Evolutionary conservation across 2,329 filamentous ascomycete genomes (phyloP).

Genomic region (Beauveria bassiana): DNA sequence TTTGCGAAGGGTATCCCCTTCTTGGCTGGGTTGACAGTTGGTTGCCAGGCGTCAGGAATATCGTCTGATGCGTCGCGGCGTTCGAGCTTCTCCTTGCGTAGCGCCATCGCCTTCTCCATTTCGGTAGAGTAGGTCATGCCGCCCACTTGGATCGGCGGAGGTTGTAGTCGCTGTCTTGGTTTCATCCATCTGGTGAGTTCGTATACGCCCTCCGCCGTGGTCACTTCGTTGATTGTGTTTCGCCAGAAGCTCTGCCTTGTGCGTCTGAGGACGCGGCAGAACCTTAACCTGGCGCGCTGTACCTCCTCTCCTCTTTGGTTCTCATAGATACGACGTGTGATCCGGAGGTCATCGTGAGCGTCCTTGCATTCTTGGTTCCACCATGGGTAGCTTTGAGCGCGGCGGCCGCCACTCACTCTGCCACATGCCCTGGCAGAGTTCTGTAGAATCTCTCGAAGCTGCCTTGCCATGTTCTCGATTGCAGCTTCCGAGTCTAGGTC

Average conservation of each 20-base stretch:
- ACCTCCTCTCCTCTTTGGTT: slow-evolving; percentile 1
- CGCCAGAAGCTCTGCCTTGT: background rate
- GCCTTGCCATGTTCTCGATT: too few species aligned
- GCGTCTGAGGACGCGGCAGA: background rate
- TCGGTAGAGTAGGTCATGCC: slow-evolving; percentile 3
- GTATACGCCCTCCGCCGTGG: background rate
- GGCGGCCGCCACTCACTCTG: too few species aligned
- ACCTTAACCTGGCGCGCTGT: background rate
- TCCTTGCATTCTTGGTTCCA: too few species aligned
- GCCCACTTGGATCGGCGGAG: slow-evolving; percentile 1
- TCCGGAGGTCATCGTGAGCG: too few species aligned
- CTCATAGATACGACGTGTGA: background rate
- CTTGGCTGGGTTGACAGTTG: background rate
- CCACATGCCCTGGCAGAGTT: too few species aligned
- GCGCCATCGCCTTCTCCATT: background rate
- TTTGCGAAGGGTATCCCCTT: background rate
- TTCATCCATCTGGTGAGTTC: slow-evolving; percentile 7
- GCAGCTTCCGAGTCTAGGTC: too few species aligned
- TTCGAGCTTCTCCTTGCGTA: too few species aligned
- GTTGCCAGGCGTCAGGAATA: too few species aligned
- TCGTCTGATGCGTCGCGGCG: too few species aligned
- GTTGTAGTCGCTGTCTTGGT: background rate
- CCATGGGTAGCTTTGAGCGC: too few species aligned
- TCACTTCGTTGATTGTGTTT: background rate
- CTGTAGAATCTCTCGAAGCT: too few species aligned